Base-by-base conservation (phyloP, 768 basidiomycete genomes). In the Melanogaster broomeanus region DNA sequence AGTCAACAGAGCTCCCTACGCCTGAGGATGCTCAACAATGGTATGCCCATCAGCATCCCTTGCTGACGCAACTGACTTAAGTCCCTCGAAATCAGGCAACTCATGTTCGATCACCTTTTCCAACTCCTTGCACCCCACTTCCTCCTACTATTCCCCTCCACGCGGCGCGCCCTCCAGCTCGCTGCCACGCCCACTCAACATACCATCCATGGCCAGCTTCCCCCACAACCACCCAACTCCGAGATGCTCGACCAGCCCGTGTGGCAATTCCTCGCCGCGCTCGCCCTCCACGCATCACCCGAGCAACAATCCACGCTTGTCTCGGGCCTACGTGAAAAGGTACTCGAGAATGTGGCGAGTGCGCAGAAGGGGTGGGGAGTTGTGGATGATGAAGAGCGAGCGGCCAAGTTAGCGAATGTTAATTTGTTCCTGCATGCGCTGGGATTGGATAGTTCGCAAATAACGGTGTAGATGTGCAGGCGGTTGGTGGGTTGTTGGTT, bases 281-380 rank as follows among this genome's bases (percentile, higher is more conserved):
- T 98, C 44, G 95, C 94, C 3, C 77, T 95, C 35, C 87, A 89
- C 58, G 90, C 93, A 12, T 82, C 83, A 42, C 77, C 83, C 38
- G 88, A 93, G 58, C 93, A 99, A 68, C 96, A 98, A 66, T 89
- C 91, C 57, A 74, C 83, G 40, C 79, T 99, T 42, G 95, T 99
- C 30, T 81, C 84, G 18, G 77, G 85, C 25, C 75, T 98, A 40
- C 85, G 94, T 51, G 96, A 98, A 66, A 95, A 97, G 74, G 88
- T 98, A 35, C 77, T 98, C 41, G 93, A 95, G 64, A 93, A 90
- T 59, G 90, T 98, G 28, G 71, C 86, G 58, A 84, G 81, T 46
- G 88, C 85, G 27, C 85, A 85, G 64, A 87, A 90, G 63, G 84
- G 88, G 44, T 85, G 85, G 82, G 64, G 64, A 0, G 77, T 81